Evolutionary conservation across 441 rosid genomes (phyloP).

Genomic region (Erodium trifolium): DNA sequence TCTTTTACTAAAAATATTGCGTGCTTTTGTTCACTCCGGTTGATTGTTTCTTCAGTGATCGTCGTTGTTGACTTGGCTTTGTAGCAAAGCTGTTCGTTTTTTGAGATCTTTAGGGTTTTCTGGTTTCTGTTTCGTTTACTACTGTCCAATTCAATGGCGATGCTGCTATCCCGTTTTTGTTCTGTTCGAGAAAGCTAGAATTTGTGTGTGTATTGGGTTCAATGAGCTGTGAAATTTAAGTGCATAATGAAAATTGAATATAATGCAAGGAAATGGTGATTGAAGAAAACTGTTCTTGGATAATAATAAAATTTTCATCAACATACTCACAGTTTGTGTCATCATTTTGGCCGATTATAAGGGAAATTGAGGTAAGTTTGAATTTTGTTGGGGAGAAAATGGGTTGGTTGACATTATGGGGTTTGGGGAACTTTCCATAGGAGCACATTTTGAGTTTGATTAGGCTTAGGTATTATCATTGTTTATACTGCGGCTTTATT

Average conservation of each 20-base stretch:
- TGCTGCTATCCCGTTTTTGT: neutral
- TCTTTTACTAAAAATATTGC: neutral
- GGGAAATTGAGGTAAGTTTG: neutral
- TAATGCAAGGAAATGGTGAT: no score
- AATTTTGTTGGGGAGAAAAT: neutral
- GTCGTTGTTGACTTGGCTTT: neutral
- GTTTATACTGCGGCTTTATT: no score
- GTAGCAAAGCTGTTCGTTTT: neutral
- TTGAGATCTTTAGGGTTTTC: neutral
- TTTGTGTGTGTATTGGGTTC: neutral
- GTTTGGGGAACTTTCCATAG: neutral
- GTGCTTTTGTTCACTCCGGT: neutral
- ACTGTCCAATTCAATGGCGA: neutral
- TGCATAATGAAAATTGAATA: no score
- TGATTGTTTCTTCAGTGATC: neutral
- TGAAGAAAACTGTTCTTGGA: neutral
- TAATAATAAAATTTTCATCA: neutral
- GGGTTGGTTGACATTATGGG: neutral
- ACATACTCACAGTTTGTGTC: neutral
- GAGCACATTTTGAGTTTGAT: neutral
- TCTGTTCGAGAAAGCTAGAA: neutral
- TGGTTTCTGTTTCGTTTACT: neutral
- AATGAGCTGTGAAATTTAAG: no score
- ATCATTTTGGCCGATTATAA: no score
- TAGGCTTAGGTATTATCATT: neutral